These are phyloP conservation scores for Aegilops longissima DNA, from an alignment of 176 grass and related monocot species.

Conservation along the genomic window DNA sequence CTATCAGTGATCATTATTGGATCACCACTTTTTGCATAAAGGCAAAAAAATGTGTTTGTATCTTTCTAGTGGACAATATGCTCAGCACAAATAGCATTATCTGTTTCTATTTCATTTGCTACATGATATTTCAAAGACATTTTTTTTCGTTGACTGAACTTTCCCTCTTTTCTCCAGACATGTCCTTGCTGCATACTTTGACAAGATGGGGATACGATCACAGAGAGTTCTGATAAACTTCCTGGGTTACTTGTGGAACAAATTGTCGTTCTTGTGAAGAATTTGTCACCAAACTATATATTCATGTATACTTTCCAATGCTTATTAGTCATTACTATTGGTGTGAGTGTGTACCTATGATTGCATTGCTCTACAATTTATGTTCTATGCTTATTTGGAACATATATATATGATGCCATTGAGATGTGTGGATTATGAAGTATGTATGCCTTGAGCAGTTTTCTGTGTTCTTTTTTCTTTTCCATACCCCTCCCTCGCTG, in stretches of 20 bases:
- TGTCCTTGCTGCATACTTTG: slow-evolving; percentile 56
- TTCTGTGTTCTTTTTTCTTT: neutral
- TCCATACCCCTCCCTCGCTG: neutral
- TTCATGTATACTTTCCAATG: slow-evolving; percentile 1
- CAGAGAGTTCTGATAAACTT: slow-evolving; percentile 17
- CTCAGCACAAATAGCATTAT: neutral
- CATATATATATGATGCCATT: slow-evolving; percentile 22
- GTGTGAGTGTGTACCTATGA: slow-evolving; percentile 41
- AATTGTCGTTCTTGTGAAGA: slow-evolving; percentile 22
- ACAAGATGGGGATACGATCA: neutral
- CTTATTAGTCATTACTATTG: slow-evolving; percentile 18
- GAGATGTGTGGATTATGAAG: slow-evolving; percentile 30
- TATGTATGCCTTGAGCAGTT: slow-evolving; percentile 25
- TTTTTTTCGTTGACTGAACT: neutral
- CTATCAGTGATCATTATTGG: neutral
- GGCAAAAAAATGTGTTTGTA: neutral
- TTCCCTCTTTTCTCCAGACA: slow-evolving; percentile 40
- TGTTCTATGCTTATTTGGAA: slow-evolving; percentile 11
- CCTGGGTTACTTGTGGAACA: slow-evolving; percentile 10
- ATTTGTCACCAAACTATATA: neutral
- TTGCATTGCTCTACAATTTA: slow-evolving; percentile 15
- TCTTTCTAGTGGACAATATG: neutral
- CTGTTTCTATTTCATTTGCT: neutral
- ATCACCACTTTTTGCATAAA: neutral
- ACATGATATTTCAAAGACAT: neutral